Conservation (phyloP, 305 asterid genomes). For the Solanum chacoense region DNA sequence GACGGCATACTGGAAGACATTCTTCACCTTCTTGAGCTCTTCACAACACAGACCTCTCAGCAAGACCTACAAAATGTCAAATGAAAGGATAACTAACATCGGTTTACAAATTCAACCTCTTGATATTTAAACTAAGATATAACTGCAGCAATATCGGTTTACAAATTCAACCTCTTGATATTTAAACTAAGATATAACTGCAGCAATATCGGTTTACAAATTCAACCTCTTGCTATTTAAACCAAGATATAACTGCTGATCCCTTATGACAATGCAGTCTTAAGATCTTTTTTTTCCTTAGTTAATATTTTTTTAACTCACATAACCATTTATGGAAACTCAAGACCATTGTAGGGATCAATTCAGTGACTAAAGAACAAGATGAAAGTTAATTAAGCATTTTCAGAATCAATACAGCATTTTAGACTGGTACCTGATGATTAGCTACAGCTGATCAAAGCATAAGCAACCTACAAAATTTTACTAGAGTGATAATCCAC, state of each 20-base stretch:
- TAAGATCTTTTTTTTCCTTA: background rate
- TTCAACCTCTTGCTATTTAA: background rate
- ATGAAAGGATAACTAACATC: background rate
- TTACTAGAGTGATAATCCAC: background rate
- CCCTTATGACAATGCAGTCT: background rate
- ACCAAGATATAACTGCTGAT: background rate
- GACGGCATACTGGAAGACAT: slow-evolving; percentile 67
- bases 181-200: background rate
- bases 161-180: background rate
- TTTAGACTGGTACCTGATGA: background rate
- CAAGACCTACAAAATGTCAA: slow-evolving; percentile 45
- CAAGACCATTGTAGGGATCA: background rate
- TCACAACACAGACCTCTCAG: slow-evolving; percentile 59
- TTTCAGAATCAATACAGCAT: background rate
- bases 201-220: background rate
- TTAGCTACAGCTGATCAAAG: background rate
- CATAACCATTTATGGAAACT: background rate
- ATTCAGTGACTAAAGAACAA: background rate
- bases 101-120: background rate
- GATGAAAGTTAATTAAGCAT: background rate
- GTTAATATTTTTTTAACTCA: background rate
- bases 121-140: background rate
- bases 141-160: background rate
- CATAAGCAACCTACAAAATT: background rate
- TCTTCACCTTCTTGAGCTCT: slow-evolving; percentile 80